A percentile compares a stretch with the other conserved stretches of the same genome.
phyloP scores from a whole-genome alignment of 2,329 filamentous ascomycete species.

The Epichloe aotearoae region DNA sequence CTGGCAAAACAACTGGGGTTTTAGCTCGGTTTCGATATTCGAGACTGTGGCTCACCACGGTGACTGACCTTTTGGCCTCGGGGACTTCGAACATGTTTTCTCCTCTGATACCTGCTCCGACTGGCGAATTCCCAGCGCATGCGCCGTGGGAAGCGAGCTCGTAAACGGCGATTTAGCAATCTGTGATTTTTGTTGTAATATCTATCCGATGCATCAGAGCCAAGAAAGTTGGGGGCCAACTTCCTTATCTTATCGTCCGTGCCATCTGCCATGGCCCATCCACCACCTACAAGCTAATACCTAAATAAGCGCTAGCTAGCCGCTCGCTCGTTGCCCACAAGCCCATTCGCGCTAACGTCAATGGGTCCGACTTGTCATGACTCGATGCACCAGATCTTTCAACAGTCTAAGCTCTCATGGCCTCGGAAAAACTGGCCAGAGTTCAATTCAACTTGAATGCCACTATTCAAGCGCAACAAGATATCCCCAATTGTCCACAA shows the following conservation, averaged over 20 bases:
- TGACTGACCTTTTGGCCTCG: slow-evolving; percentile 18
- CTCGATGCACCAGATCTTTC: neutral
- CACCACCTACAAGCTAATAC: neutral
- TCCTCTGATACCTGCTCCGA: too few relatives aligned
- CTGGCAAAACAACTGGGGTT: slow-evolving; percentile 17
- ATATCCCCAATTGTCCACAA: neutral
- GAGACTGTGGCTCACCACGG: too few relatives aligned
- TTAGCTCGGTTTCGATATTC: neutral
- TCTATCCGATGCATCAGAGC: neutral
- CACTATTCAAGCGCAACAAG: too few relatives aligned
- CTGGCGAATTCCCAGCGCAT: neutral
- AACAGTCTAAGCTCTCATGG: neutral
- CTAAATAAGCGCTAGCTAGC: neutral
- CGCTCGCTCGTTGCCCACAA: neutral
- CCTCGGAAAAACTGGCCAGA: neutral
- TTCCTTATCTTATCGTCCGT: slow-evolving; percentile 14
- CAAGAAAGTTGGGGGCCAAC: neutral
- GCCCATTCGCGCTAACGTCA: neutral
- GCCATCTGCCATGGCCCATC: slow-evolving; percentile 3
- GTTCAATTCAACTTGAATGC: too few relatives aligned
- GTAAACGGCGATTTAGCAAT: neutral
- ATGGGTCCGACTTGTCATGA: neutral
- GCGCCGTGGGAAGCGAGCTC: neutral
- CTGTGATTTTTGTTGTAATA: too few relatives aligned
- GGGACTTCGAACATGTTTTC: slow-evolving; percentile 17